These are phyloP conservation scores for Thraustochytrium striatum DNA, from an alignment of 352 stramenopile species.

Conservation along the genomic window DNA sequence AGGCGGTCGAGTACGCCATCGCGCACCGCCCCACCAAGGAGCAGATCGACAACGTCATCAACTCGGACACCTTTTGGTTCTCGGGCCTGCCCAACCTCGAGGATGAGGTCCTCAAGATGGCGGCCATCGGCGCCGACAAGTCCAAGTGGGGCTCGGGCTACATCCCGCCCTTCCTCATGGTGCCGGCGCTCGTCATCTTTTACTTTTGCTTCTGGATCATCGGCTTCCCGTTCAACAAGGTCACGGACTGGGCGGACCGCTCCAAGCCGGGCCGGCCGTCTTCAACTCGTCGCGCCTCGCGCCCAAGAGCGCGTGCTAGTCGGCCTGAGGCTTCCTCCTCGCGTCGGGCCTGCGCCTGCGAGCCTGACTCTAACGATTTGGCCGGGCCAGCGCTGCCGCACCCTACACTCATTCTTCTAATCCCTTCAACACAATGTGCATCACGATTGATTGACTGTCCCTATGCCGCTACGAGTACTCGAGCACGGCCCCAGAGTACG, in stretches of 20 bases:
- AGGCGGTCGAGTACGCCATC: slow-evolving; percentile 9
- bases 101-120: slow-evolving; percentile 21
- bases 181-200: slow-evolving; percentile 19
- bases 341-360: too few species aligned
- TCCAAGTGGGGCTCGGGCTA: slow-evolving; percentile 7
- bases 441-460: too few species aligned
- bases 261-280: slow-evolving; percentile 16
- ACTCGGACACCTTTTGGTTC: neutral
- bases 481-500: too few species aligned
- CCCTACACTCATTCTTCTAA: too few species aligned
- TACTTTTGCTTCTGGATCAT: slow-evolving; percentile 45
- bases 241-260: slow-evolving; percentile 37
- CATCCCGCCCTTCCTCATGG: slow-evolving; percentile 33
- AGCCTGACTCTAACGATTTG: too few species aligned
- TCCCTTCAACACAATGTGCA: too few species aligned
- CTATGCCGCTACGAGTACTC: too few species aligned
- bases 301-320: slow-evolving; percentile 12
- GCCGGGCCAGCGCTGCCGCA: too few species aligned
- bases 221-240: slow-evolving; percentile 44
- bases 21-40: slow-evolving; percentile 6
- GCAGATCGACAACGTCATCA: neutral
- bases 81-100: slow-evolving; percentile 32
- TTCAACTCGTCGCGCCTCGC: slow-evolving; percentile 33
- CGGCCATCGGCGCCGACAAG: slow-evolving; percentile 25
- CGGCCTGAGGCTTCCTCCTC: neutral